A percentile compares a stretch with the other conserved stretches of the same genome.
These are phyloP conservation scores for Serendipita sp. DNA, from an alignment of 768 basidiomycete species.

Conservation along the genomic window DNA sequence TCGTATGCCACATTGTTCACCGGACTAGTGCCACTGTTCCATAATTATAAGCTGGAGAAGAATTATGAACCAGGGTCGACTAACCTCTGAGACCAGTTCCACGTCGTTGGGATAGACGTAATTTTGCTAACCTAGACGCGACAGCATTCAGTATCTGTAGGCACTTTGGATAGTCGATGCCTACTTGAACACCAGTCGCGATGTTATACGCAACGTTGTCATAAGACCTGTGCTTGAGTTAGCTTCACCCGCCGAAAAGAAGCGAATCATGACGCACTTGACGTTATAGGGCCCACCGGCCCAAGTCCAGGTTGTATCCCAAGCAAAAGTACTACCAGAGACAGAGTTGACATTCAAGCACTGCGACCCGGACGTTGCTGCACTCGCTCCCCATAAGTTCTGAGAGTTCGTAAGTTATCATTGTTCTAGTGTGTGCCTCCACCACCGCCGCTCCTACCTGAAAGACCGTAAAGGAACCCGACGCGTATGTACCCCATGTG, in stretches of 20 bases:
- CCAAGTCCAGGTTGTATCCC: neutral
- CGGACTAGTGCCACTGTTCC: neutral
- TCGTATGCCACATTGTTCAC: constrained; percentile 1
- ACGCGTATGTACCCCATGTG: neutral
- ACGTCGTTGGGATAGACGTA: neutral
- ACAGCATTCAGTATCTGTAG: neutral
- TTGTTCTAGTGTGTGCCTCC: neutral
- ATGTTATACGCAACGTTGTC: constrained; percentile 5
- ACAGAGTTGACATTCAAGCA: neutral
- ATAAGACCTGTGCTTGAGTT: neutral
- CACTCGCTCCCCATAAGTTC: neutral
- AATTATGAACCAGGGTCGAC: neutral
- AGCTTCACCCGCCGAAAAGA: neutral
- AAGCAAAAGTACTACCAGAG: constrained; percentile 1
- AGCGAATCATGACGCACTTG: neutral
- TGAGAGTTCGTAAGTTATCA: neutral
- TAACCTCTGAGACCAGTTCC: neutral
- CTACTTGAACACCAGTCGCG: neutral
- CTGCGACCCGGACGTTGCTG: neutral
- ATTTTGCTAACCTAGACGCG: neutral
- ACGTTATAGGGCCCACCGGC: constrained; percentile 2
- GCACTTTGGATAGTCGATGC: neutral
- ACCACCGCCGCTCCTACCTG: neutral
- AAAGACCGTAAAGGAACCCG: neutral
- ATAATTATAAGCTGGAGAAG: neutral